Conservation (phyloP, 108 stramenopile species). For the Pseudonitzschia multiseries region DNA sequence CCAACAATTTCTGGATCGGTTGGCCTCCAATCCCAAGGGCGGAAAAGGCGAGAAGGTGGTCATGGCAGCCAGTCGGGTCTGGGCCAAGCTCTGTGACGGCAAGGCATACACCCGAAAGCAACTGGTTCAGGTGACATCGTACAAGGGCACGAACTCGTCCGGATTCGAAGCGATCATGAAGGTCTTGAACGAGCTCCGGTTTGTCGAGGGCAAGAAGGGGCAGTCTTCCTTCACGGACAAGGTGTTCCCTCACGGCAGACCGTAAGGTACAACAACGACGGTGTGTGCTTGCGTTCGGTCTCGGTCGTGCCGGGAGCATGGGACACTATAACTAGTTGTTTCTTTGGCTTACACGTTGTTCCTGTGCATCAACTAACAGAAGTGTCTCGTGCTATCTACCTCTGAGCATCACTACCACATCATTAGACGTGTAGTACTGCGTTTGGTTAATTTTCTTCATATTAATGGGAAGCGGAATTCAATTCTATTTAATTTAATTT, state of each 20-base stretch:
- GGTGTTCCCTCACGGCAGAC: neutral
- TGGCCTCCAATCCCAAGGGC: neutral
- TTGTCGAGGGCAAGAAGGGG: slow-evolving; percentile 9
- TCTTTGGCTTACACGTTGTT: too few species aligned
- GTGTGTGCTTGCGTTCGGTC: too few species aligned
- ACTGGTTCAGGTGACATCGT: neutral
- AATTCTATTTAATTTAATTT: too few species aligned
- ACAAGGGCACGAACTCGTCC: neutral
- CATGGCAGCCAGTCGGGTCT: neutral
- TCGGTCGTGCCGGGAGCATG: too few species aligned
- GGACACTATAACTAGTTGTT: too few species aligned
- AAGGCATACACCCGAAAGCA: neutral
- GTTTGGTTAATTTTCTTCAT: too few species aligned
- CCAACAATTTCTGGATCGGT: neutral
- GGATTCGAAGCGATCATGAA: slow-evolving; percentile 6
- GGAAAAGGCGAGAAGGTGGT: neutral
- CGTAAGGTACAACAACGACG: neutral
- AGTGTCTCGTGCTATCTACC: too few species aligned
- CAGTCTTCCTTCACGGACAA: slow-evolving; percentile 1
- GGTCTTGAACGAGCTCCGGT: neutral
- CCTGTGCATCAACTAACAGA: too few species aligned
- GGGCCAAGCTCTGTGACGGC: neutral
- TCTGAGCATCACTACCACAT: too few species aligned
- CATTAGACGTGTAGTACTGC: too few species aligned
- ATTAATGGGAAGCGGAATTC: too few species aligned